A percentile compares a stretch with the other conserved stretches of the same genome.
These are phyloP conservation scores for Dendrostoma leiphaemia DNA, from an alignment of 2,329 filamentous ascomycete genomes.

Conservation along the genomic window DNA sequence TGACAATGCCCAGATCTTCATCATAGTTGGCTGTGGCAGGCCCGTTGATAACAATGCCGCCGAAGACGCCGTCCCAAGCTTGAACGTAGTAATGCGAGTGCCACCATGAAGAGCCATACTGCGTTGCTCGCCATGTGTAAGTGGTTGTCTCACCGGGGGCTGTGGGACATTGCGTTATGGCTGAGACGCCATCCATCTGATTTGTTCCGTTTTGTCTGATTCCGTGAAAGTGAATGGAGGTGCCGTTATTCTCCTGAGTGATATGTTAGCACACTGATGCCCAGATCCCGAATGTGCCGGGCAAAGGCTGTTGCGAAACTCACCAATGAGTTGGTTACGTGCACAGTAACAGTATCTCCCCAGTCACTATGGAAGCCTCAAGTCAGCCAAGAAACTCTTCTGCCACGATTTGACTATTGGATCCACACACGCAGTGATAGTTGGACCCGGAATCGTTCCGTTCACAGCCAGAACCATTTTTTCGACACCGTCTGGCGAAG, in stretches of 20 bases:
- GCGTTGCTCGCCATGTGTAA: constrained; percentile 31
- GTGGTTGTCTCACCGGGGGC: constrained; percentile 48
- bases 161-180: constrained; percentile 38
- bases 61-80: constrained; percentile 41
- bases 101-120: constrained; percentile 36
- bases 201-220: constrained; percentile 41
- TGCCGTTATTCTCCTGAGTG: constrained; percentile 49
- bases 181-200: constrained; percentile 39
- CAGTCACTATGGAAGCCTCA: constrained; percentile 38
- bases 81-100: constrained; percentile 34
- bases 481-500: constrained; percentile 32
- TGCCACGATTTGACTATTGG: constrained; percentile 17
- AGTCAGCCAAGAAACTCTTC: constrained; percentile 18
- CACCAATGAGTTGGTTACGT: constrained; percentile 20
- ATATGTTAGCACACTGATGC: constrained; percentile 48
- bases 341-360: constrained; percentile 46
- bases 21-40: constrained; percentile 44
- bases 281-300: background rate
- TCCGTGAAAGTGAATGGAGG: constrained; percentile 47
- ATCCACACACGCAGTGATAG: constrained; percentile 23
- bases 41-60: constrained; percentile 44
- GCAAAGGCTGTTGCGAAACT: background rate
- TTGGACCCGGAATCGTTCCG: constrained; percentile 46
- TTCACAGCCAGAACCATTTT: constrained; percentile 38
- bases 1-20: constrained; percentile 43